Evolutionary conservation across 805 yeast genomes (phyloP), one percentile per base, ranked within the genome.

Genomic region (Nakazawaea peltata): DNA sequence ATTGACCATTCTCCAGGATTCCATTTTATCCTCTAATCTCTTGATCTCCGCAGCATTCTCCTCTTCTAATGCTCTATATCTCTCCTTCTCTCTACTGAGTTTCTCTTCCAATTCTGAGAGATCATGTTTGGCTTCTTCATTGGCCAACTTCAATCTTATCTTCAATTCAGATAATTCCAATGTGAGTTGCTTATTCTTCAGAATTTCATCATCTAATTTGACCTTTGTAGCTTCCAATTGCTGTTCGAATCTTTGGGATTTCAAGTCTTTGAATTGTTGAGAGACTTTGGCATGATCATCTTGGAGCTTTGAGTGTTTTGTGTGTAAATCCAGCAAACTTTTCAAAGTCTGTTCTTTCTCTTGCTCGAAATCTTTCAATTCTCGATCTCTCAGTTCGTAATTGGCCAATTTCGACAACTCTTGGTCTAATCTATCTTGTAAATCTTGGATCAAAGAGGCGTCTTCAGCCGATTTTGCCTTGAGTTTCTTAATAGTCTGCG

Each of bases 21-120:
- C 97, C 34, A 84, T 65, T 40, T 77, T 76, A 14, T 68, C 69
- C 50, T 86, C 95, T 22, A 85, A 57, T 33, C 78, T 56, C 23
- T 68, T 56, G 13, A 76, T 65, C 47, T 80, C 86, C 22, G 45
- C 43, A 28, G 56, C 36, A 36, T 50, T 56, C 6, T 63, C 61
- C 26, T 54, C 53, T 25, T 49, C 48, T 4, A 55, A 18, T 2
- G 53, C 44, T 9, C 49, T 41, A 22, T 43, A 48, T 37, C 44
- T 48, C 17, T 41, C 39, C 34, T 50, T 48, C 21, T 56, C 58
- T 15, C 47, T 44, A 16, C 53, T 55, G 13, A 57, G 37, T 19
- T 52, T 53, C 13, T 50, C 48, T 22, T 50, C 51, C 19, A 61
- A 37, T 30, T 54, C 56, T 12, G 47, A 44, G 8, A 33, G 29